Conservation (phyloP, 257 asterid species). For the Ligustrum vulgare region DNA sequence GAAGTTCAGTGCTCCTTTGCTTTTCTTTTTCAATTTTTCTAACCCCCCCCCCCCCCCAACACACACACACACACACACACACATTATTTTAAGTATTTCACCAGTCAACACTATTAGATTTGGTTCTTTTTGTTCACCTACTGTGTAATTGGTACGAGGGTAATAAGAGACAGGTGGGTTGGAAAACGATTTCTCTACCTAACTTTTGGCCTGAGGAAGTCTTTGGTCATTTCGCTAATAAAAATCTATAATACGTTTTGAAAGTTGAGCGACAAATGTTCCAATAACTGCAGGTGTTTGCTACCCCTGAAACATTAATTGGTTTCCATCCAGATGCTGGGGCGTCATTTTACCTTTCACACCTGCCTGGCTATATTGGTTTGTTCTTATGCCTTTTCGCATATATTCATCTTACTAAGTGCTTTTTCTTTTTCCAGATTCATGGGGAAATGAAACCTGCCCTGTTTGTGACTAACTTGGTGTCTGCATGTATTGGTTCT, state of each 20-base stretch:
- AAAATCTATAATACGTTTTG: neutral
- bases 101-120: neutral
- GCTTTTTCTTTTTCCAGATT: neutral
- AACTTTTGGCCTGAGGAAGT: neutral
- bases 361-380: constrained; percentile 90
- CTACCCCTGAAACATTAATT: constrained; percentile 88
- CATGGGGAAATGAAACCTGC: neutral
- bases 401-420: neutral
- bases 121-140: neutral
- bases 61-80: too few relatives aligned
- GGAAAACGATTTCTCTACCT: neutral
- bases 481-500: neutral
- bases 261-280: constrained; percentile 13
- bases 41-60: too few relatives aligned
- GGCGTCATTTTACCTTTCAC: constrained; percentile 94
- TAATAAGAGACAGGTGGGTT: neutral
- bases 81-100: neutral
- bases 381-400: constrained; percentile 23
- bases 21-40: neutral
- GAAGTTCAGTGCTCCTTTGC: neutral
- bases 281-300: constrained; percentile 63
- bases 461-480: constrained; percentile 7
- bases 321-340: constrained; percentile 99
- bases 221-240: neutral
- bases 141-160: neutral